Evolutionary conservation across 371 early-diverging fungal species (phyloP).

Genomic region (Zychaea mexicana): DNA sequence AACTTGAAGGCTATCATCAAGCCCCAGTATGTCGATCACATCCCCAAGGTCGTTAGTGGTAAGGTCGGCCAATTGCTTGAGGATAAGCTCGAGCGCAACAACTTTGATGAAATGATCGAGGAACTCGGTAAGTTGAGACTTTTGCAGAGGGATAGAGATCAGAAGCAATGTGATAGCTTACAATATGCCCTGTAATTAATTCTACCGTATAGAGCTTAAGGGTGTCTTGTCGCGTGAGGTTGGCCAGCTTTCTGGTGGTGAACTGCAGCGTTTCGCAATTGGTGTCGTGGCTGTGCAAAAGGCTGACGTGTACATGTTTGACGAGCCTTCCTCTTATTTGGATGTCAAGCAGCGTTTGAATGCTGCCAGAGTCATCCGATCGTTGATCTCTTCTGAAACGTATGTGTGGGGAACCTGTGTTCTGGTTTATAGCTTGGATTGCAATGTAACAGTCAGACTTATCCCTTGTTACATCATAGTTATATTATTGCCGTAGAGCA

Average conservation of each 20-base stretch:
- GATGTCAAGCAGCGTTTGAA: slow-evolving; percentile 99
- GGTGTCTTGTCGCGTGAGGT: slow-evolving; percentile 92
- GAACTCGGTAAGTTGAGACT: slow-evolving; percentile 58
- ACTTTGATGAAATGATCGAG: slow-evolving; percentile 75
- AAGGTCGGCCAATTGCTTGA: slow-evolving; percentile 79
- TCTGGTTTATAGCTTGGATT: neutral
- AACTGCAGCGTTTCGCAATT: slow-evolving; percentile 99
- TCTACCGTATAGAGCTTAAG: slow-evolving; percentile 65
- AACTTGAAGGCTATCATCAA: slow-evolving; percentile 95
- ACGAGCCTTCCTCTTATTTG: slow-evolving; percentile 99
- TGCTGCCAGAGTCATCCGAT: slow-evolving; percentile 95
- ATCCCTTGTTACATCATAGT: slow-evolving; percentile 29
- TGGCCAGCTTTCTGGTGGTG: slow-evolving; percentile 97
- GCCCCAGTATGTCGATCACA: slow-evolving; percentile 98
- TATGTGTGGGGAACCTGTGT: slow-evolving; percentile 15
- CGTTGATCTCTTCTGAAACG: slow-evolving; percentile 70
- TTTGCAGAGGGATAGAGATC: neutral
- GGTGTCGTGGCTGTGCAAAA: slow-evolving; percentile 87
- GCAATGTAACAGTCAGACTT: no score
- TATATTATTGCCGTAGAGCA: slow-evolving; percentile 99
- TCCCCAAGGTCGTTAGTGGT: slow-evolving; percentile 90
- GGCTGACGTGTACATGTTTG: slow-evolving; percentile 99
- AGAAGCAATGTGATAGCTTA: neutral
- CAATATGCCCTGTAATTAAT: neutral
- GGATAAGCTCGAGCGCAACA: slow-evolving; percentile 76